These are phyloP conservation scores for Mucuna pruriens DNA, from an alignment of 306 rosid genomes.

Conservation along the genomic window DNA sequence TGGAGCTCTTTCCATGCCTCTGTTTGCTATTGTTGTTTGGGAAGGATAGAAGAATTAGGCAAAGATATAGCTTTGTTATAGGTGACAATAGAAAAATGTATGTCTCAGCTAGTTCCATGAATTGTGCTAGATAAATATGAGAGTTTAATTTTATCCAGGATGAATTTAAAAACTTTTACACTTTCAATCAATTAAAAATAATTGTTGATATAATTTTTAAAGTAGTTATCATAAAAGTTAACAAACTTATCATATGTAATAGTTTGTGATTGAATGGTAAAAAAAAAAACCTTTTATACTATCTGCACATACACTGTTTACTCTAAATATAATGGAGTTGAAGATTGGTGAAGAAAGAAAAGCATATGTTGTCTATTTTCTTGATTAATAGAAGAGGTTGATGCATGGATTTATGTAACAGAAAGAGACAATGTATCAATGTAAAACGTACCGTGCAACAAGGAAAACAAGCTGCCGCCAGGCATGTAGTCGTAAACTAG, in stretches of 20 bases:
- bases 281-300: too few species aligned
- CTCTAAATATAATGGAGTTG: conserved; percentile 18
- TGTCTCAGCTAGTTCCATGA: not conserved
- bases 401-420: not conserved
- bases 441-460: conserved; percentile 64
- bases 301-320: too few species aligned
- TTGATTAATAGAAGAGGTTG: not conserved
- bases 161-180: too few species aligned
- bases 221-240: too few species aligned
- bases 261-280: too few species aligned
- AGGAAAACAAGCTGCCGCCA: conserved; percentile 66
- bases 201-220: too few species aligned
- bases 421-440: not conserved
- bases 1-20: conserved; percentile 51
- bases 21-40: conserved; percentile 51
- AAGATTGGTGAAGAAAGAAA: conserved; percentile 2
- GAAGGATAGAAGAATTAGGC: conserved; percentile 21
- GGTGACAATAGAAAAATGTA: not conserved
- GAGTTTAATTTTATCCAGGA: too few species aligned
- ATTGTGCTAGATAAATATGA: too few species aligned
- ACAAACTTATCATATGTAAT: too few species aligned
- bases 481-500: conserved; percentile 62
- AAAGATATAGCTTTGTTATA: not conserved
- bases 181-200: too few species aligned
- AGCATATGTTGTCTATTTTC: not conserved